A percentile compares a stretch with the other conserved stretches of the same genome.
phyloP scores from a whole-genome alignment of 1,284 basidiomycete genomes.

The Ustilago xerochloae region DNA sequence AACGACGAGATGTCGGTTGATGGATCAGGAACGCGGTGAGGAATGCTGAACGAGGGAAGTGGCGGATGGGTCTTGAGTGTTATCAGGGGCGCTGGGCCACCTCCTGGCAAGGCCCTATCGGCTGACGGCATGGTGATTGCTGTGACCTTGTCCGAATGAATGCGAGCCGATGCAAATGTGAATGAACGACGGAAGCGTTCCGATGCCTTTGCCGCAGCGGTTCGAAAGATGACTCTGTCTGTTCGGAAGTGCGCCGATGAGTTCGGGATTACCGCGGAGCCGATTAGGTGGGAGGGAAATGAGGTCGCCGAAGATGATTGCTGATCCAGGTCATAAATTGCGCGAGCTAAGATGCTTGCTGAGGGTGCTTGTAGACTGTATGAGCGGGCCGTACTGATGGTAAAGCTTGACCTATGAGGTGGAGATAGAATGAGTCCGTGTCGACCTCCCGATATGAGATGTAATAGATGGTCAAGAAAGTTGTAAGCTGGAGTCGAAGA shows the following conservation, averaged over 20 bases:
- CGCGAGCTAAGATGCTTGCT: neutral
- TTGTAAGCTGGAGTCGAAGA: too few species aligned
- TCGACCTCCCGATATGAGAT: too few species aligned
- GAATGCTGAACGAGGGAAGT: conserved; percentile 59
- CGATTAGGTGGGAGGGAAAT: neutral
- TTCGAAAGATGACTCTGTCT: neutral
- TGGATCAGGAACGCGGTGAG: conserved; percentile 60
- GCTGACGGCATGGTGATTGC: conserved; percentile 27
- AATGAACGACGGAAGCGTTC: neutral
- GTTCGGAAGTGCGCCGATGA: neutral
- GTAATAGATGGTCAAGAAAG: too few species aligned
- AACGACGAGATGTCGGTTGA: conserved; percentile 54
- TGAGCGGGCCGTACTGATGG: too few species aligned
- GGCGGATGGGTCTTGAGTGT: conserved; percentile 56
- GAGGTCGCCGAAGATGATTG: neutral
- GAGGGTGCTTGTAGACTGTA: too few species aligned
- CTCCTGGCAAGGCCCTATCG: conserved; percentile 32
- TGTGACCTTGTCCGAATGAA: neutral
- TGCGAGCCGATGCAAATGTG: neutral
- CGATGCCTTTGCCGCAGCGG: neutral
- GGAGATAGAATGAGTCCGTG: too few species aligned
- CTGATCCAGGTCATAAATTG: neutral
- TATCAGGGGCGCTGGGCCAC: conserved; percentile 50
- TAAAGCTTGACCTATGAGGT: too few species aligned
- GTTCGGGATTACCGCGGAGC: too few species aligned